Evolutionary conservation across 2,329 filamentous ascomycete genomes (phyloP), one percentile per base, ranked within the genome.

Genomic region (Colletotrichum spaethianum): DNA sequence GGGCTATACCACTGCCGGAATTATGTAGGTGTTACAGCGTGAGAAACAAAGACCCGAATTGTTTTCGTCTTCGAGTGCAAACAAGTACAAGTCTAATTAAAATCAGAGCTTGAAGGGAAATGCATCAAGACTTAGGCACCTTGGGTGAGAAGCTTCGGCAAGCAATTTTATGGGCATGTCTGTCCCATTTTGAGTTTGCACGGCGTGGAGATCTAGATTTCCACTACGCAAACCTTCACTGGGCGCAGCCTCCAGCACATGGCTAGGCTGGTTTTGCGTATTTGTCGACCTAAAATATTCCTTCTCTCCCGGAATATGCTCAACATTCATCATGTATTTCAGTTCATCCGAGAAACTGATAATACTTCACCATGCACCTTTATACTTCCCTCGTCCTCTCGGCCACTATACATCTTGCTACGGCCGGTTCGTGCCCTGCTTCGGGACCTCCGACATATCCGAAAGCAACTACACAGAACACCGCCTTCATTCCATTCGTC

Each of bases 401-500:
- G 16, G 56, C 38, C 18, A 23, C 31, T 1, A 20, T 44, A 8
- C 36, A 60, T 18, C 18, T 46, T 3, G 36, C 40, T 18, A 23
- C 56, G 11, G 40, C 38, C n/a, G 38, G 12, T 18, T 31, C 56
- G n/a, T 60, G 56, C 38, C 56, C 56, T 3, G 23, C 38, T 16
- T 28, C 40, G 8, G 38, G 38, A 12, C 28, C 57, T 1, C 65
- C 65, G 4, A 50, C n/a, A 4, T 68, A 68, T 3, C 65, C 65
- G 1, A 28, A 23, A 20, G 38, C 57, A 1, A 68, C 40, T 8
- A 18, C 23, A 20, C 33, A 16, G 4, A 68, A 68, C 38, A 62
- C 12, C 4, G 65, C 57, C 20, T 62, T 68, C 5, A 62, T 63
- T n/a, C 65, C 65, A 2, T 68, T 68, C 31, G n/a, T 48, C 28